Evolutionary conservation across 2,329 filamentous ascomycete genomes (phyloP).

Genomic region (Fusarium algeriense): DNA sequence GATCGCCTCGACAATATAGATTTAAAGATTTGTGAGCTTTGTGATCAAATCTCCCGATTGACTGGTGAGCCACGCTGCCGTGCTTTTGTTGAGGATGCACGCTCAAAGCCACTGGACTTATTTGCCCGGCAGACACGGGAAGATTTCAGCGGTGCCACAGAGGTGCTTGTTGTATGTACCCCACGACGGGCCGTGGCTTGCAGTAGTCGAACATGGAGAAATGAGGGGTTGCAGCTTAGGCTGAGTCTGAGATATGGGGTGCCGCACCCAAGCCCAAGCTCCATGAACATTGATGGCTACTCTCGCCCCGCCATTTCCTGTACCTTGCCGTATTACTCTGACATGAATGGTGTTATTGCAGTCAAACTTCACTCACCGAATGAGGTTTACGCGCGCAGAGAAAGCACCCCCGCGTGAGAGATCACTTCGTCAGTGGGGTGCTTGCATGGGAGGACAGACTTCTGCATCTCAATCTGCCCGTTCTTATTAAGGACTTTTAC

Average conservation of each 20-base stretch:
- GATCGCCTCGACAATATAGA: background rate
- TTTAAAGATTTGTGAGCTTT: background rate
- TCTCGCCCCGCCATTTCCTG: conserved; percentile 17
- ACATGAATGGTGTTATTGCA: background rate
- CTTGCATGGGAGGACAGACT: conserved; percentile 25
- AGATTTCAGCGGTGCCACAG: conserved; percentile 9
- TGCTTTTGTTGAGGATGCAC: background rate
- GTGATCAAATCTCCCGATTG: background rate
- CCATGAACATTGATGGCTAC: conserved; percentile 21
- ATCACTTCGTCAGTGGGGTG: conserved; percentile 21
- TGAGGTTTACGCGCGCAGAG: conserved; percentile 7
- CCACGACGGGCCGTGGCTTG: conserved; percentile 43
- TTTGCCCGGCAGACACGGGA: conserved; percentile 5
- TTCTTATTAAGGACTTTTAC: conserved; percentile 37
- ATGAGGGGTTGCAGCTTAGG: conserved; percentile 43
- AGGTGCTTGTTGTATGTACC: conserved; percentile 19
- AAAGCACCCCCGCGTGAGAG: conserved; percentile 29
- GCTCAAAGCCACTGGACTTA: background rate
- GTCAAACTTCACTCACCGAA: background rate
- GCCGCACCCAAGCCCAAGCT: conserved; percentile 9
- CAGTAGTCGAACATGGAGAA: conserved; percentile 46
- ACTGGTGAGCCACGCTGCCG: background rate
- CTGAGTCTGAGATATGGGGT: conserved; percentile 14
- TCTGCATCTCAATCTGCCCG: conserved; percentile 21
- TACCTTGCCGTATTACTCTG: conserved; percentile 7